phyloP scores from a whole-genome alignment of 2,329 filamentous ascomycete genomes.

The Rutstroemia sp. region DNA sequence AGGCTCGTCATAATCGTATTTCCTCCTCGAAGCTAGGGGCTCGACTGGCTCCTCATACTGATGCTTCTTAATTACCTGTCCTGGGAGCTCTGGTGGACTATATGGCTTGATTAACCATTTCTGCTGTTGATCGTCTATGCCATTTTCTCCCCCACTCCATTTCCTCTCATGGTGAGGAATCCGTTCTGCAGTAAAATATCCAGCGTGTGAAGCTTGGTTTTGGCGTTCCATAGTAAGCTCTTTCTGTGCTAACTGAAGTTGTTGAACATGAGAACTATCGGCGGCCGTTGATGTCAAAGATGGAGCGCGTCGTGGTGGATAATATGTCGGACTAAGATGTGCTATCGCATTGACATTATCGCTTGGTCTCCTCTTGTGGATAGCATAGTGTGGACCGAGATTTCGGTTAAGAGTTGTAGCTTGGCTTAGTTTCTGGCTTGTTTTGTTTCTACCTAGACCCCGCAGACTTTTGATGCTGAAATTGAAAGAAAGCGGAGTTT shows the following conservation, averaged over 20 bases:
- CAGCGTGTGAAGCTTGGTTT: neutral
- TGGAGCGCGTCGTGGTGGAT: neutral
- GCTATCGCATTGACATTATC: neutral
- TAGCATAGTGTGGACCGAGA: neutral
- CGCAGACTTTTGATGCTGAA: neutral
- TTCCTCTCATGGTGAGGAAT: neutral
- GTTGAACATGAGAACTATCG: neutral
- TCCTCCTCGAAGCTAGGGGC: neutral
- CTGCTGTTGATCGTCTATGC: neutral
- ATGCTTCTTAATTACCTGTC: neutral
- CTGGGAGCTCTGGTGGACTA: neutral
- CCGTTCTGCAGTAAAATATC: neutral
- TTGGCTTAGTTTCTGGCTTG: neutral
- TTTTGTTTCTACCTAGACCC: neutral
- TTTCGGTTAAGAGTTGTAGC: neutral
- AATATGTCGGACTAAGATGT: neutral
- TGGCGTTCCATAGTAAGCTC: slow-evolving; percentile 2
- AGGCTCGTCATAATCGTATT: slow-evolving; percentile 1
- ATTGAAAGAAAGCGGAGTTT: neutral
- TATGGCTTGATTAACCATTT: slow-evolving; percentile 6
- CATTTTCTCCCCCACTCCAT: neutral
- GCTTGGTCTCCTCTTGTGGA: neutral
- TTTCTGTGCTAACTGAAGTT: neutral
- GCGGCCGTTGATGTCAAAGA: slow-evolving; percentile 1
- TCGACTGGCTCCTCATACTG: neutral